These are phyloP conservation scores for Yarrowia galli DNA, from an alignment of 1,139 yeast species.

Conservation along the genomic window DNA sequence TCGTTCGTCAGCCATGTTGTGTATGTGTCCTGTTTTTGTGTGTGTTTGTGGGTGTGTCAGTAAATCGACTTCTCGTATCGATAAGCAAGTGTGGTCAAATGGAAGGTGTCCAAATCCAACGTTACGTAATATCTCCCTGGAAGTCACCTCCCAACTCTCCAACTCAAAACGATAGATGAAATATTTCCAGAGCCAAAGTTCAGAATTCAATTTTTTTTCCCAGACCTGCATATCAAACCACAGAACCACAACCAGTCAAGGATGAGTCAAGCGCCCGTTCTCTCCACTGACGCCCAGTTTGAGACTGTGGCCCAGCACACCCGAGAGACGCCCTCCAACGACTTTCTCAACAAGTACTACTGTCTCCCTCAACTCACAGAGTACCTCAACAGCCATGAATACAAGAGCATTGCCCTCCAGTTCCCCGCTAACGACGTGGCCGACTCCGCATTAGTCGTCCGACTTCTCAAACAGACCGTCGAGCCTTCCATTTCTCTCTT, in stretches of 20 bases:
- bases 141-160: constrained; percentile 9
- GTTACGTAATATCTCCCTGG: constrained; percentile 23
- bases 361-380: constrained; percentile 43
- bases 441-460: constrained; percentile 76
- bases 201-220: neutral
- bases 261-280: constrained; percentile 58
- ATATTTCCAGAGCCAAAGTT: constrained; percentile 10
- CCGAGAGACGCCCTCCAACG: constrained; percentile 49
- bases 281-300: constrained; percentile 68
- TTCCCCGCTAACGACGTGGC: constrained; percentile 83
- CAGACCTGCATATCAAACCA: neutral
- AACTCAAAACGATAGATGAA: constrained; percentile 1
- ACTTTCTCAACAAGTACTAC: constrained; percentile 53
- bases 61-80: neutral
- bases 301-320: constrained; percentile 54
- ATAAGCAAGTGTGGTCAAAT: constrained; percentile 16
- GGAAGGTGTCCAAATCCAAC: neutral
- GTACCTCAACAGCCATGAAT: constrained; percentile 48
- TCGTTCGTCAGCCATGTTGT: constrained; percentile 30
- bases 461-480: constrained; percentile 48
- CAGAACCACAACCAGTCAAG: neutral
- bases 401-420: constrained; percentile 72
- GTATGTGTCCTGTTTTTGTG: neutral
- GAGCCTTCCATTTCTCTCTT: constrained; percentile 43
- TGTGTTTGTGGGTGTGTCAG: neutral